Evolutionary conservation across 495 filamentous ascomycete species (phyloP), one percentile per base, ranked within the genome.

Genomic region (Xylaria acuta): DNA sequence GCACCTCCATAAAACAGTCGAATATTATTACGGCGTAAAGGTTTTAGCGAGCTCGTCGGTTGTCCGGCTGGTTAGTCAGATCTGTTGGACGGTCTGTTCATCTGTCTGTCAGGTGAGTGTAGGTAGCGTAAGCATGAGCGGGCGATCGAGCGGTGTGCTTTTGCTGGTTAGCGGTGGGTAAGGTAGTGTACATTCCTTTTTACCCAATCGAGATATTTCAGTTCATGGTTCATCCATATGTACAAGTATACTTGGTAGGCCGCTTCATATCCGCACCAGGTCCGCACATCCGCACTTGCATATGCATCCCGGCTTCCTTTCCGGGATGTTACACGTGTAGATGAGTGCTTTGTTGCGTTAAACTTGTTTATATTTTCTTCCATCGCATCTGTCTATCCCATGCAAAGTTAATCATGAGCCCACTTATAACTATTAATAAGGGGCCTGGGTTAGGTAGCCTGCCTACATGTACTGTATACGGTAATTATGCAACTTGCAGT

Each of bases 1-100:
- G 74, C 77, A 16, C 75, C 77, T 11, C 77, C 76, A 30, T 79
- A 69, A 75, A 68, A 49, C 34, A 6, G 22, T 11, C 14, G 27
- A 7, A 56, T 30, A 8, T 12, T 18, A 16, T 56, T 30, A 32
- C 27, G 53, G 53, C 14, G 27, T 56, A 30, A 56, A 56, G 27
- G 14, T 32, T 12, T 49, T 49, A 64, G 62, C 25, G 27, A 65
- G 32, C 22, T 43, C 12, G 30, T n/a, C 34, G 16, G 63, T 27
- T 45, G 30, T 18, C 22, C 0, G 6, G 63, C 20, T 32, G 43
- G 40, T 65, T 41, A 47, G 41, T 64, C 62, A n/a, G 25, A 32
- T 47, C 63, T 45, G 36, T 38, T 27, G 43, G 40, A 38, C 47
- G 45, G 8, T 41, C n/a, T 34, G 11, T 47, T 22, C 45, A 51